Percentiles rank a stretch among this genome's conserved stretches.
Evolutionary conservation across 176 grass and related monocot species (phyloP).

Genomic region (Oryza glaberrima): DNA sequence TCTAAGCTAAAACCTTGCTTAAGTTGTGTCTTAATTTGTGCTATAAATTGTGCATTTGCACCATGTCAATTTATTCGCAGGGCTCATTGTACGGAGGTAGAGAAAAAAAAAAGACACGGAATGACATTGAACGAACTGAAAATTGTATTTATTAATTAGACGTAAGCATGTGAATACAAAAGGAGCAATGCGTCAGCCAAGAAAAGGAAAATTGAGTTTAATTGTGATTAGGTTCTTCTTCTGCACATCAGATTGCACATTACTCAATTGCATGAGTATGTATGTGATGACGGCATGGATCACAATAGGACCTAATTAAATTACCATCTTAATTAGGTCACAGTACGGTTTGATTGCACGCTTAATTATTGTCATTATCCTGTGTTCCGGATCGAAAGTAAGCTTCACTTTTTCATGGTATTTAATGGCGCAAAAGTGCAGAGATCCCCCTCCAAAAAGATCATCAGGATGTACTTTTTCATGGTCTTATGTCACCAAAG

Average conservation of each 20-base stretch:
- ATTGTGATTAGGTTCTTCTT: neutral
- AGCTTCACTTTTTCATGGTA: neutral
- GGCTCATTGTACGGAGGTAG: neutral
- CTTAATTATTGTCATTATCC: conserved; percentile 14
- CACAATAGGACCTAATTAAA: neutral
- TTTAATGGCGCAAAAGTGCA: conserved; percentile 27
- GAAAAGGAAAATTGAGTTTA: neutral
- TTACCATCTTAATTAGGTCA: neutral
- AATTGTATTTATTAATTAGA: neutral
- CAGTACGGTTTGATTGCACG: neutral
- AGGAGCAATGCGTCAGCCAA: neutral
- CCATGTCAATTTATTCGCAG: no score
- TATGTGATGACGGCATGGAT: neutral
- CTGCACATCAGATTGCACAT: neutral
- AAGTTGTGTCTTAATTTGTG: no score
- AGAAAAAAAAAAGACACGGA: neutral
- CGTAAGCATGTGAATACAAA: neutral
- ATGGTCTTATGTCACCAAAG: conserved; percentile 6
- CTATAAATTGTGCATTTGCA: no score
- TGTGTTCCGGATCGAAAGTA: neutral
- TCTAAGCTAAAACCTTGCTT: no score
- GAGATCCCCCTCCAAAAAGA: neutral
- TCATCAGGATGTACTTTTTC: conserved; percentile 6
- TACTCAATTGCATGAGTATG: neutral
- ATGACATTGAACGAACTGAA: neutral